A percentile compares a stretch with the other conserved stretches of the same genome.
These are phyloP conservation scores for Paralagenidium karlingii DNA, from an alignment of 352 stramenopile species.

Conservation along the genomic window DNA sequence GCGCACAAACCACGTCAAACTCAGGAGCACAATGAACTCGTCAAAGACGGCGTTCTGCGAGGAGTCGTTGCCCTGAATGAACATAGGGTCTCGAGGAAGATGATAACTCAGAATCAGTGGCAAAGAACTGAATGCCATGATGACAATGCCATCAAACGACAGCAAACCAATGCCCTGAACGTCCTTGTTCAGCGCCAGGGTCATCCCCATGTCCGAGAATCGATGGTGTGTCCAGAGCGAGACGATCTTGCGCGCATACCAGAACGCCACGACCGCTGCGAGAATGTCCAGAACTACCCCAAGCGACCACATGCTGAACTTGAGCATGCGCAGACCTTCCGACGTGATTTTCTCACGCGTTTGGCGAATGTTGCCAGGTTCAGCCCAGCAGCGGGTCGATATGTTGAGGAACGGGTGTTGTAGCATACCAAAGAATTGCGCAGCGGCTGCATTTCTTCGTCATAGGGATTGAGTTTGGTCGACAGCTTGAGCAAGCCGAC, in stretches of 20 bases:
- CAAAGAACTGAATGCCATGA: constrained; percentile 14
- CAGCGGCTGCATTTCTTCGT: no score
- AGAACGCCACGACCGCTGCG: constrained; percentile 10
- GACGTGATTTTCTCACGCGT: no score
- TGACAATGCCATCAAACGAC: constrained; percentile 12
- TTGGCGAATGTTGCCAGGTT: no score
- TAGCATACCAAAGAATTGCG: no score
- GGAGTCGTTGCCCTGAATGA: constrained; percentile 9
- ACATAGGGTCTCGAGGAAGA: constrained; percentile 13
- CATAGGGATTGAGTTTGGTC: no score
- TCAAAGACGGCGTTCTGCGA: constrained; percentile 5
- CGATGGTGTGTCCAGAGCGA: constrained; percentile 7
- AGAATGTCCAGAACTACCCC: constrained; percentile 21
- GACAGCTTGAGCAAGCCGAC: no score
- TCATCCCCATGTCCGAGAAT: constrained; percentile 15
- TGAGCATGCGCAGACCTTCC: constrained; percentile 10
- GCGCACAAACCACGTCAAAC: constrained; percentile 15
- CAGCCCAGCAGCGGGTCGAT: constrained; percentile 21
- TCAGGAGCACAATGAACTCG: constrained; percentile 14
- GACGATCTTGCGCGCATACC: constrained; percentile 11
- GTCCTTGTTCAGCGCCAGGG: constrained; percentile 18
- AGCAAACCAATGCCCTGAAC: constrained; percentile 21
- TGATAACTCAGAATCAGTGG: constrained; percentile 17
- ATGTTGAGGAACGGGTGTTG: constrained; percentile 21
- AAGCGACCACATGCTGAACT: constrained; percentile 28